Base-by-base conservation (phyloP, 768 basidiomycete species). In the Leucocoprinus leucothites region DNA sequence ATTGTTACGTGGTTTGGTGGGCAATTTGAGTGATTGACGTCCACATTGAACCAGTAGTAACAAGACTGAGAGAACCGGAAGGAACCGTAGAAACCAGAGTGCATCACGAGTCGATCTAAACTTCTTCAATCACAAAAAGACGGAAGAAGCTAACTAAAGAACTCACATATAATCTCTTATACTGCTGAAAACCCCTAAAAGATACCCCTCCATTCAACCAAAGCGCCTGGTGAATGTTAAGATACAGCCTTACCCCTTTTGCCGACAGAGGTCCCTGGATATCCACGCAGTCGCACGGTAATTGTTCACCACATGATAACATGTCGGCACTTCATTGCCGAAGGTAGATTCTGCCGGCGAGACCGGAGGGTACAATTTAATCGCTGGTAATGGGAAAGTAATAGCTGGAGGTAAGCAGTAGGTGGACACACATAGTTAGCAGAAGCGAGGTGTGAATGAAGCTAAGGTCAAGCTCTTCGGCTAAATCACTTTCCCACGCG, bases 1-100 rank as follows among this genome's bases (percentile, higher is more conserved):
- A 3, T 38, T 4, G 38, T 3, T 40, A n/a, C 13, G 24, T 31
- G 31, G 19, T 16, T 55, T 55, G 2, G 25, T 28, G 38, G 24
- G 7, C 16, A 1, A 11, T 4, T 25, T 21, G 13, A 18, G 18
- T 16, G 25, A 8, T 40, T 8, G 3, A 36, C 28, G 28, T 14
- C 28, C 41, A 31, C 26, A 55, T 42, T 55, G 53, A 13, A 55
- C 3, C 9, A 55, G 46, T 38, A 55, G 36, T 18, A 18, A 24
- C 1, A 48, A 16, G 18, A 40, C 26, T 2, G 46, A 55, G 18
- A 28, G 18, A 9, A 48, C 6, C 4, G 47, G 53, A 28, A 55
- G 38, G 9, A 55, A 21, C 24, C 36, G 14, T 3, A 55, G 26
- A 28, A 48, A 48, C 53, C 46, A 55, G 11, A 34, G n/a, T 3